A percentile compares a stretch with the other conserved stretches of the same genome.
Conservation (phyloP, 1,284 basidiomycete species). For the Trichosporon sp. region DNA sequence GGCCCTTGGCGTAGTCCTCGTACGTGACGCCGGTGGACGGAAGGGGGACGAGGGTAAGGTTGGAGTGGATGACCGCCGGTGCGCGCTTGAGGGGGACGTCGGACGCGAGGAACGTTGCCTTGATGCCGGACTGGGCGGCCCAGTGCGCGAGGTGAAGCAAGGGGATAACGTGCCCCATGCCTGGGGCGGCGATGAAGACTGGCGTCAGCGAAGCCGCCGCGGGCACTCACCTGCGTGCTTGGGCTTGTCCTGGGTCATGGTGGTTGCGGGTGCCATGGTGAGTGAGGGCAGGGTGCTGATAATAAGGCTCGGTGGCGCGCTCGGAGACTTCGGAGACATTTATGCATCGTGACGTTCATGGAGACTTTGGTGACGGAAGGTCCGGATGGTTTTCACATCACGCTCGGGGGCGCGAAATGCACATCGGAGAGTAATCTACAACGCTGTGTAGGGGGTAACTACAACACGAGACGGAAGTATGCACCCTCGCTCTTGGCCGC, state of each 20-base stretch:
- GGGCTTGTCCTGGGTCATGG: neutral
- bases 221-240: neutral
- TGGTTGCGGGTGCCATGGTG: neutral
- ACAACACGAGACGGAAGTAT: constrained; percentile 1
- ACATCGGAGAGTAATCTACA: neutral
- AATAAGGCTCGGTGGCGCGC: neutral
- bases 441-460: neutral
- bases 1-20: neutral
- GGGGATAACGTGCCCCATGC: neutral
- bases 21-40: neutral
- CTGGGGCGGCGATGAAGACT: neutral
- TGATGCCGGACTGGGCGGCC: neutral
- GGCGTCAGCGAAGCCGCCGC: neutral
- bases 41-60: neutral
- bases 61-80: neutral
- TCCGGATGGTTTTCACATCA: neutral
- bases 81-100: neutral
- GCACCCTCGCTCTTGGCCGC: neutral
- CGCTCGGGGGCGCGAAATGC: neutral
- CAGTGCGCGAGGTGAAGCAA: neutral
- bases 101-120: neutral
- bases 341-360: too few species aligned
- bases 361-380: neutral
- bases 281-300: neutral
- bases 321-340: neutral